These are phyloP conservation scores for Ostreobium quekettii DNA, from an alignment of 139 green algal genomes.

Conservation along the genomic window DNA sequence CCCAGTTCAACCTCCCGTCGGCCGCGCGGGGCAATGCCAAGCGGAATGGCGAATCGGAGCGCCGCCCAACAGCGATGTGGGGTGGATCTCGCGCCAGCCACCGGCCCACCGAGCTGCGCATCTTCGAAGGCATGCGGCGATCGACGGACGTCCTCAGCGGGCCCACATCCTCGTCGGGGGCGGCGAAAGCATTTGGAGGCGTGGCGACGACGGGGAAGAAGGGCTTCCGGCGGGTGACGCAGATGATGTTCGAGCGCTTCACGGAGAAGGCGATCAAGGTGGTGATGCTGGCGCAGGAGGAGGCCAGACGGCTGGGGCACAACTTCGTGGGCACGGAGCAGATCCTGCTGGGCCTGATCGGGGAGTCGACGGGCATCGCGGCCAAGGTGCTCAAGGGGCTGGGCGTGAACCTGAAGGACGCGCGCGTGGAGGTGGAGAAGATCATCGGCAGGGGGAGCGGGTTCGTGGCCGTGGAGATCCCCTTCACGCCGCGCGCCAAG, in stretches of 20 bases:
- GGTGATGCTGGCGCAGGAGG: slow-evolving; percentile 98
- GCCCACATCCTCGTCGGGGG: no score
- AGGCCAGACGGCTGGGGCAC: slow-evolving; percentile 86
- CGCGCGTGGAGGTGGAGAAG: slow-evolving; percentile 96
- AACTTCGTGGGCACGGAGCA: slow-evolving; percentile 99
- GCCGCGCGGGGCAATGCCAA: no score
- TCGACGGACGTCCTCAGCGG: no score
- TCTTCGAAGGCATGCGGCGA: no score
- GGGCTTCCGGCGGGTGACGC: neutral
- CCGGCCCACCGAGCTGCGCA: no score
- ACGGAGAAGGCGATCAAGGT: slow-evolving; percentile 93
- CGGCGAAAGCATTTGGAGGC: no score
- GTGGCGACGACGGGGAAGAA: no score
- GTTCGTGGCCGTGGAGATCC: slow-evolving; percentile 98
- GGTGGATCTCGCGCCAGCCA: no score
- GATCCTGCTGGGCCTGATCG: slow-evolving; percentile 97
- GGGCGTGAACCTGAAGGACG: slow-evolving; percentile 98
- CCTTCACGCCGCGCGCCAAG: slow-evolving; percentile 97
- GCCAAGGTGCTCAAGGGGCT: slow-evolving; percentile 99
- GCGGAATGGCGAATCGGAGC: no score
- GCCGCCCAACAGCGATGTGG: no score
- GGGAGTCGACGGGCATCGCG: slow-evolving; percentile 96
- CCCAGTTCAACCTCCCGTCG: no score
- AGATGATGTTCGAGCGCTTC: slow-evolving; percentile 94
- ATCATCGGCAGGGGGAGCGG: slow-evolving; percentile 94